Evolutionary conservation across 768 basidiomycete species (phyloP).

Genomic region (Postia placenta): DNA sequence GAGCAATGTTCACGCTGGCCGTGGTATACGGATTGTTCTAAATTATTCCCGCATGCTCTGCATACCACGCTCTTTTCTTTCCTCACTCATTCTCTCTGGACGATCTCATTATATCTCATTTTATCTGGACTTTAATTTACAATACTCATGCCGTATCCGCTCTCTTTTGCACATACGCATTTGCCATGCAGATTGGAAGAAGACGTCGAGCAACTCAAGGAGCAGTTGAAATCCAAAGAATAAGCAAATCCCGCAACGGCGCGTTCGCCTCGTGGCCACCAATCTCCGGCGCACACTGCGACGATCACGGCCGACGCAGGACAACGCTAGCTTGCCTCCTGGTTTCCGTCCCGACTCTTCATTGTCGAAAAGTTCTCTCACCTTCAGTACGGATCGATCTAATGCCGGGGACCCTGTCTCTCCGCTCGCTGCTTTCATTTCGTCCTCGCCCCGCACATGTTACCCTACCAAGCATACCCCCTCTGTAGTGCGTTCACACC

Average conservation of each 20-base stretch:
- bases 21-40: conserved; percentile 41
- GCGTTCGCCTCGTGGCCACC: conserved; percentile 27
- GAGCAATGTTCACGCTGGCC: conserved; percentile 45
- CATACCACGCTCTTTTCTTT: conserved; percentile 18
- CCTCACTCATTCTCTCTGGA: conserved; percentile 2
- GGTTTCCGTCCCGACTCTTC: conserved; percentile 8
- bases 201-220: conserved; percentile 47
- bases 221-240: conserved; percentile 33
- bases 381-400: conserved; percentile 7
- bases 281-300: conserved; percentile 9
- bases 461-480: conserved; percentile 8
- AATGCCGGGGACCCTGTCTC: neutral
- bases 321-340: conserved; percentile 10
- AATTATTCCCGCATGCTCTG: conserved; percentile 12
- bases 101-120: conserved; percentile 6
- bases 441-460: conserved; percentile 7
- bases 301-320: neutral
- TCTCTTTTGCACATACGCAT: conserved; percentile 5
- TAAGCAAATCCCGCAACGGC: conserved; percentile 5
- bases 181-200: conserved; percentile 52
- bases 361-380: neutral
- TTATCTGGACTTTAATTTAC: conserved; percentile 11
- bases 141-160: conserved; percentile 17
- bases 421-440: conserved; percentile 14
- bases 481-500: conserved; percentile 2